Conservation (phyloP, 768 basidiomycete genomes). For the Tulasnella sp. region DNA sequence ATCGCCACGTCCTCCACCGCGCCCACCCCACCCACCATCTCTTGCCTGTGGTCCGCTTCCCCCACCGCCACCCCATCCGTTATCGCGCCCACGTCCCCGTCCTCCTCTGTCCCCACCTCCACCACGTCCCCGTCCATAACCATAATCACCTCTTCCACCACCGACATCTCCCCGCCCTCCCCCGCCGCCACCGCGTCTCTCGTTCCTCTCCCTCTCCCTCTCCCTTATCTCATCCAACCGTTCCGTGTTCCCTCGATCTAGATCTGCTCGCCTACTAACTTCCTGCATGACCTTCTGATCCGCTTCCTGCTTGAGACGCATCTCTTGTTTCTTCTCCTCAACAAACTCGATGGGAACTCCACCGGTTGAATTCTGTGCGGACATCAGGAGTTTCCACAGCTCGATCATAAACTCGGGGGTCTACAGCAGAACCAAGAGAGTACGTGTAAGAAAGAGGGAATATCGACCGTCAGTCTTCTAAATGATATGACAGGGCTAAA, state of each 20-base stretch:
- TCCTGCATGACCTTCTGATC: constrained; percentile 40
- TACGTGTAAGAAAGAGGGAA: too few species aligned
- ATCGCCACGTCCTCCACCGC: constrained; percentile 5
- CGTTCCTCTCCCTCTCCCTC: constrained; percentile 28
- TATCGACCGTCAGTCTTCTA: too few species aligned
- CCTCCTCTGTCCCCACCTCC: constrained; percentile 40
- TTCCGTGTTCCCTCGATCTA: constrained; percentile 44
- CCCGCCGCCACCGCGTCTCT: constrained; percentile 30
- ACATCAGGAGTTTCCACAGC: constrained; percentile 85
- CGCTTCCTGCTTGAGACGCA: constrained; percentile 39
- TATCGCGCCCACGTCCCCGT: constrained; percentile 38
- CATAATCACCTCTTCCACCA: constrained; percentile 34
- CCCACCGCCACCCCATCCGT: constrained; percentile 28
- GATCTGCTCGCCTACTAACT: constrained; percentile 52
- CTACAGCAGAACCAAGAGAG: neutral
- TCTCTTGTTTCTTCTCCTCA: constrained; percentile 85
- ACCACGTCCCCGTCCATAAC: constrained; percentile 30
- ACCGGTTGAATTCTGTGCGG: constrained; percentile 79
- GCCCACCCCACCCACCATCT: neutral
- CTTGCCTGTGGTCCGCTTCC: constrained; percentile 16
- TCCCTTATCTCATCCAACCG: constrained; percentile 60
- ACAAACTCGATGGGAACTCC: constrained; percentile 86
- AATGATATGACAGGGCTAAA: too few species aligned
- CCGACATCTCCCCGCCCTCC: constrained; percentile 36
- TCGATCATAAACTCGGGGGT: constrained; percentile 79